These are phyloP conservation scores for Colletotrichum musae DNA, from an alignment of 2,329 filamentous ascomycete genomes.

Conservation along the genomic window DNA sequence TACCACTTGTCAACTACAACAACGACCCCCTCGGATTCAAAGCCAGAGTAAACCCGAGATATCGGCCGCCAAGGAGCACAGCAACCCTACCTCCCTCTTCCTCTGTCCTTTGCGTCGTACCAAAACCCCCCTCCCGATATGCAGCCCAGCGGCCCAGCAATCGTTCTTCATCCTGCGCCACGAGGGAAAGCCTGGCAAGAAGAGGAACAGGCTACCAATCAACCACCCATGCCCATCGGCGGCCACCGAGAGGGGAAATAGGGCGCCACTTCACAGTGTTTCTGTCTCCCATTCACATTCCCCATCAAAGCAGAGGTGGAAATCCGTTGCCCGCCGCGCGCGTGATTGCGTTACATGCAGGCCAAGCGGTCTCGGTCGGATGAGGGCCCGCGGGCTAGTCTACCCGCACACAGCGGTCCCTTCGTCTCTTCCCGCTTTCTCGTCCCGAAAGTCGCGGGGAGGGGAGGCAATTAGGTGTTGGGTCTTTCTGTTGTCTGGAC, in stretches of 20 bases:
- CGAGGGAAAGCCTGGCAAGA: constrained; percentile 18
- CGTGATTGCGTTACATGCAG: not conserved
- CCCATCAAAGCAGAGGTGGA: not conserved
- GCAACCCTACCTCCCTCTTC: not conserved
- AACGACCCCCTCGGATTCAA: no score
- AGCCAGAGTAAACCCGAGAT: no score
- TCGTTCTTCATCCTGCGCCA: not conserved
- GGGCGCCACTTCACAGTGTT: not conserved
- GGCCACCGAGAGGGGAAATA: constrained; percentile 20
- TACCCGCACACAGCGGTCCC: not conserved
- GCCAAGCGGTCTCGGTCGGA: constrained; percentile 17
- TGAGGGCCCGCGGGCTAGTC: not conserved
- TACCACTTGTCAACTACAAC: no score
- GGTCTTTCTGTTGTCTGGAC: no score
- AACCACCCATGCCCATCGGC: not conserved
- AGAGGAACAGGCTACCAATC: constrained; percentile 10
- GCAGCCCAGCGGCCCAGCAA: constrained; percentile 34
- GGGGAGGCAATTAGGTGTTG: no score
- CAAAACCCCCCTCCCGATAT: constrained; percentile 14
- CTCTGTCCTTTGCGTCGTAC: constrained; percentile 10
- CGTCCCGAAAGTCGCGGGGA: not conserved
- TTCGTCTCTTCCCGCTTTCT: not conserved
- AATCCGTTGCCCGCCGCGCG: not conserved
- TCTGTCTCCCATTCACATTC: no score
- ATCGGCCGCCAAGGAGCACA: not conserved